Base-by-base conservation (phyloP, 441 rosid species). In the Jatropha multifida region DNA sequence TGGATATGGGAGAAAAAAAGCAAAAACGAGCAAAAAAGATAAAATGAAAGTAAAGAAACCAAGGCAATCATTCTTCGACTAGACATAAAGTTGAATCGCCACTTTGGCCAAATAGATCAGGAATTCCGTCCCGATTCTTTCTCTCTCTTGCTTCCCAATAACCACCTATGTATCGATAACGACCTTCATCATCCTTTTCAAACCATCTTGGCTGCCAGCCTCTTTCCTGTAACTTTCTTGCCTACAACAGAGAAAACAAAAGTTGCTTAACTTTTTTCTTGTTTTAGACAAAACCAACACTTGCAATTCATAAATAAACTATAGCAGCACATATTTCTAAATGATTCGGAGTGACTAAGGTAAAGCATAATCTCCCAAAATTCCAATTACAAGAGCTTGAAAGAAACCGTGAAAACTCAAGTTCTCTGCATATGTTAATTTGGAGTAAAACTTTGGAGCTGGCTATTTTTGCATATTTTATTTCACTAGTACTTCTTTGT, bases 151-250 rank as follows among this genome's bases (percentile, higher is more conserved):
- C 85, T 88, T 96, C 96, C 99, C 99, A 96, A 75, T 96, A 96
- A 20, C 93, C 93, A 26, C 97, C 97, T 0, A 71, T 56, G 48
- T 93, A 96, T 3, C 83, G 86, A 78, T 96, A 93, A 79, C 95
- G 90, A 23, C 97, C 96, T 60, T 92, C 97, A 71, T 90, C 96
- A 14, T 90, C 97, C 72, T 89, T 92, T 14, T 56, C 76, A 66
- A 93, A 96, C 99, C 99, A 96, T 76, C 92, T 88, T 11, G 98
- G 97, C 75, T 84, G 97, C 99, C 99, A 96, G 15, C 99, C 99
- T 75, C 90, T 89, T 84, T 93, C 99, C 88, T 96, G 99, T 81
- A 96, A 62, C 78, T 85, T 94, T 83, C 99, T 92, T 72, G 99
- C 98, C 99, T 96, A 88, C 51, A 68, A 42, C 71, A 56, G 23